Conservation (phyloP, 495 filamentous ascomycete genomes). For the Aspergillus ellipticus region DNA sequence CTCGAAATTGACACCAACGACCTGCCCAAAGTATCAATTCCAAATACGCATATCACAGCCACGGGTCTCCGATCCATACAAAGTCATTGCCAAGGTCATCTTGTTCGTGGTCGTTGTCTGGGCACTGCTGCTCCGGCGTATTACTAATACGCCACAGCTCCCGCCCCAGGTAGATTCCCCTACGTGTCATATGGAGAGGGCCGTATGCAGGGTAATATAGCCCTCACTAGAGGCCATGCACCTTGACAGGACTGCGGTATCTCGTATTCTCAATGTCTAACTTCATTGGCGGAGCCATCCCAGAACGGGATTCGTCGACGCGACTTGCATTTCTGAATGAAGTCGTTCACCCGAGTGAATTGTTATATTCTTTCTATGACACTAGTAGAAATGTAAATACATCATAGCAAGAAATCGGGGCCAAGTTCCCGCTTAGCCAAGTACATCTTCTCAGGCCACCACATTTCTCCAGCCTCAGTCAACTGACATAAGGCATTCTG, state of each 20-base stretch:
- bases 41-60: constrained; percentile 9
- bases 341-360: neutral
- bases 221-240: neutral
- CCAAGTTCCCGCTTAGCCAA: constrained; percentile 17
- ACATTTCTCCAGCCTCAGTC: constrained; percentile 15
- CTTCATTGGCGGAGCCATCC: too few species aligned
- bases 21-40: neutral
- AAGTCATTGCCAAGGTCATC: neutral
- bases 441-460: constrained; percentile 34
- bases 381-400: neutral
- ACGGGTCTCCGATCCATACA: constrained; percentile 1
- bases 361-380: neutral
- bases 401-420: constrained; percentile 1
- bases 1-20: too few species aligned
- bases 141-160: constrained; percentile 17
- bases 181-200: too few species aligned
- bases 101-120: neutral
- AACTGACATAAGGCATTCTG: constrained; percentile 1
- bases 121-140: constrained; percentile 8
- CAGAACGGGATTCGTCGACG: neutral
- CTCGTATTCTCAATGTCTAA: neutral
- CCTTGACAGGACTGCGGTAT: neutral
- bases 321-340: neutral
- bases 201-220: neutral
- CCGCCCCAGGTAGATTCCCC: too few species aligned